Conservation (phyloP, 176 grass and related monocot genomes). For the Ensete glaucum region DNA sequence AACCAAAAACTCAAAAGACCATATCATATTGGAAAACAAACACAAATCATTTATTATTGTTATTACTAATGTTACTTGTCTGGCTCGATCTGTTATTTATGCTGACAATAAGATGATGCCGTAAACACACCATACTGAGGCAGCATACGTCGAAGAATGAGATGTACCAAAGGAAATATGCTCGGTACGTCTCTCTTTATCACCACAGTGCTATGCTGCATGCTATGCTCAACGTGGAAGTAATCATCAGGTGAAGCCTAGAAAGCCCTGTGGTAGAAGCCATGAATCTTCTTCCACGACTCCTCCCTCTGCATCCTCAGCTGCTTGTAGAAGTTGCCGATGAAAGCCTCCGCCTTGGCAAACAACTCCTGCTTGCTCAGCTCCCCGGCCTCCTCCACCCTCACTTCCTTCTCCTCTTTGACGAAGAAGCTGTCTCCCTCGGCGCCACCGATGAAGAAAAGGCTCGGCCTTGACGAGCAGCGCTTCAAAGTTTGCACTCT, state of each 20-base stretch:
- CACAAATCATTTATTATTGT: too few species aligned
- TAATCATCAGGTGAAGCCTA: background rate
- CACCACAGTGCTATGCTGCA: background rate
- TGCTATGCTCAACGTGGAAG: background rate
- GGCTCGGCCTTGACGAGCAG: constrained; percentile 46
- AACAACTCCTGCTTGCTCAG: constrained; percentile 61
- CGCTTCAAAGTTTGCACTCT: constrained; percentile 29
- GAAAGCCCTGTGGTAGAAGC: constrained; percentile 23
- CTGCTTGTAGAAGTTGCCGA: constrained; percentile 65
- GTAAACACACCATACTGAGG: too few species aligned
- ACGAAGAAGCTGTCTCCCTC: constrained; percentile 4
- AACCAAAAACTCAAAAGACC: too few species aligned
- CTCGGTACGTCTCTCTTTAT: background rate
- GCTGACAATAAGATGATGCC: too few species aligned
- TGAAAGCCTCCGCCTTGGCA: constrained; percentile 58
- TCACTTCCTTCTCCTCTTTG: constrained; percentile 10
- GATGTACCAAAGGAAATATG: background rate
- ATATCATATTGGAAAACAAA: too few species aligned
- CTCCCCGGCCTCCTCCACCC: background rate
- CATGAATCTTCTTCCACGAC: constrained; percentile 78
- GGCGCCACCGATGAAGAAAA: constrained; percentile 57
- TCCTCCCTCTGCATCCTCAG: constrained; percentile 66
- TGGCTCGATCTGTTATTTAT: too few species aligned
- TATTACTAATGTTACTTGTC: too few species aligned
- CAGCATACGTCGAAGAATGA: background rate